Evolutionary conservation across 306 rosid species (phyloP).

Genomic region (Lathyrus aphaca): DNA sequence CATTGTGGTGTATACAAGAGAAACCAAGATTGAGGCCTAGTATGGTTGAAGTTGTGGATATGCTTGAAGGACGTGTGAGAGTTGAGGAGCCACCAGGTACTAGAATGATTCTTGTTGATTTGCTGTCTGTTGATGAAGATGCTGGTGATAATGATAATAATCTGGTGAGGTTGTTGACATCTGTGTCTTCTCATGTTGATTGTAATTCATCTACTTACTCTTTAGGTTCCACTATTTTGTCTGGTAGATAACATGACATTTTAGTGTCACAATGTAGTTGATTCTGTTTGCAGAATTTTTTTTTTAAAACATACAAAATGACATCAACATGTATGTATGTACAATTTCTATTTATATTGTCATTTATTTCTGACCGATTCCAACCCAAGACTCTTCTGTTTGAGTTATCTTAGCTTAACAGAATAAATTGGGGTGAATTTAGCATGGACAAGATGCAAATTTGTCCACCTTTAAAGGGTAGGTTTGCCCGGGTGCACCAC

Average conservation of each 20-base stretch:
- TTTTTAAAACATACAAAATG: too few relatives aligned
- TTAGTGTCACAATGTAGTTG: not conserved
- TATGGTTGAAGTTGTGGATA: conserved; percentile 71
- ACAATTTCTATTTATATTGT: too few relatives aligned
- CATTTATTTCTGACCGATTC: too few relatives aligned
- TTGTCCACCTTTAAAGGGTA: too few relatives aligned
- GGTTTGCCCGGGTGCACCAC: too few relatives aligned
- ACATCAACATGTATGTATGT: too few relatives aligned
- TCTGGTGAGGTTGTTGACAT: conserved; percentile 39
- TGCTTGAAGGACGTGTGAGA: conserved; percentile 70
- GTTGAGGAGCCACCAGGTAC: conserved; percentile 85
- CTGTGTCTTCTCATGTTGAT: conserved; percentile 28
- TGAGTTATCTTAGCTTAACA: too few relatives aligned
- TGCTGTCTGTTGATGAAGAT: conserved; percentile 60
- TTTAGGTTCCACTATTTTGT: conserved; percentile 52
- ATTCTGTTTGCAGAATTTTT: not conserved
- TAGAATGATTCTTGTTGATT: conserved; percentile 68
- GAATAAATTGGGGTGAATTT: too few relatives aligned
- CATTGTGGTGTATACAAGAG: conserved; percentile 93
- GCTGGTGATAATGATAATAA: conserved; percentile 10
- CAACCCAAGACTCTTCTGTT: too few relatives aligned
- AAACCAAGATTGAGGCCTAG: conserved; percentile 70
- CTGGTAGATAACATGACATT: conserved; percentile 44
- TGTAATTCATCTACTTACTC: conserved; percentile 44
- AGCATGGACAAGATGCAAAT: too few relatives aligned